These are phyloP conservation scores for Sporothrix inflata DNA, from an alignment of 2,329 filamentous ascomycete genomes.

Conservation along the genomic window DNA sequence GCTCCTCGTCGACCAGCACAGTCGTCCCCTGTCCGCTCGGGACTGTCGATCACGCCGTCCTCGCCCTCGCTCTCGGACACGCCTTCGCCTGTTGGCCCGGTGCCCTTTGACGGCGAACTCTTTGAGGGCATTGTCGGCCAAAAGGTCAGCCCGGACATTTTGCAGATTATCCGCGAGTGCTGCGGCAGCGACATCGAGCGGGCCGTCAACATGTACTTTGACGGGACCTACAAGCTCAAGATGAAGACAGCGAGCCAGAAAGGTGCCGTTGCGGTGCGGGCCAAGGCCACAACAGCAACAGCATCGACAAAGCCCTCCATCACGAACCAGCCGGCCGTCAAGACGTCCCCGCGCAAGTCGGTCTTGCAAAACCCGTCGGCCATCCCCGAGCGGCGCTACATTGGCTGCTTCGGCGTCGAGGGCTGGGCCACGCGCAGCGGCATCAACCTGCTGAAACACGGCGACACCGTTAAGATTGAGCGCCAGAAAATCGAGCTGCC, in stretches of 20 bases:
- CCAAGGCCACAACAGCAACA: neutral
- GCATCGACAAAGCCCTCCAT: neutral
- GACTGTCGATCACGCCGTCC: neutral
- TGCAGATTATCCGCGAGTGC: slow-evolving; percentile 55
- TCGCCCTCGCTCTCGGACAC: slow-evolving; percentile 15
- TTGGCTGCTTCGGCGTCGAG: slow-evolving; percentile 88
- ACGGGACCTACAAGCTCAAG: slow-evolving; percentile 62
- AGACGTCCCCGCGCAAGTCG: slow-evolving; percentile 26
- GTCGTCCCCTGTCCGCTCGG: slow-evolving; percentile 18
- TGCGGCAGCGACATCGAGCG: slow-evolving; percentile 63
- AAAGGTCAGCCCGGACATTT: slow-evolving; percentile 52
- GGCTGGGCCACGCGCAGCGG: slow-evolving; percentile 93
- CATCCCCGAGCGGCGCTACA: slow-evolving; percentile 63
- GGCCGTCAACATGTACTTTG: slow-evolving; percentile 71
- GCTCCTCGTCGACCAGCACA: neutral
- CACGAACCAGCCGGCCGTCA: slow-evolving; percentile 9
- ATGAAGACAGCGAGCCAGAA: slow-evolving; percentile 38
- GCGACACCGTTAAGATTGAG: slow-evolving; percentile 84
- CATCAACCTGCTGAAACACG: slow-evolving; percentile 72
- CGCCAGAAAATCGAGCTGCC: slow-evolving; percentile 74
- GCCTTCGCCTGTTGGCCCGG: slow-evolving; percentile 27
- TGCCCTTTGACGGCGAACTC: slow-evolving; percentile 57
- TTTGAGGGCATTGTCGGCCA: slow-evolving; percentile 65
- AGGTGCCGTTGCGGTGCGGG: neutral
- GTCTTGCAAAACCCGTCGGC: slow-evolving; percentile 25